Conservation (phyloP, 805 yeast species). For the Wickerhamiella nectarea region DNA sequence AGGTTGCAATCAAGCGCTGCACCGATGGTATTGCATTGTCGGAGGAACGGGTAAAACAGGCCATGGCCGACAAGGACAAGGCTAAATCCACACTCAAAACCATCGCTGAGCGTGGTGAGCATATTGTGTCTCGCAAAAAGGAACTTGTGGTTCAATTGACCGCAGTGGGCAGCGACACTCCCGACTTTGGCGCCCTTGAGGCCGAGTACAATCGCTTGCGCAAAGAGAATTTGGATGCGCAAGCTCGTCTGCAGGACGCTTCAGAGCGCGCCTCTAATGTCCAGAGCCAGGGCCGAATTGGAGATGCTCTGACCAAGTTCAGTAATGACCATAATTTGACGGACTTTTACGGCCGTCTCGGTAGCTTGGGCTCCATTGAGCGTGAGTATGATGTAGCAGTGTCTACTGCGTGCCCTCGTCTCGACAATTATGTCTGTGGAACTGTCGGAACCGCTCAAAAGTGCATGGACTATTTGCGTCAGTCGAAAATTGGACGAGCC, state of each 20-base stretch:
- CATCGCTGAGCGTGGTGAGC: slow-evolving; percentile 21
- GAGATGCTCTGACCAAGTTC: slow-evolving; percentile 53
- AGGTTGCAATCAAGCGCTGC: slow-evolving; percentile 50
- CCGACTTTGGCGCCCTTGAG: background rate
- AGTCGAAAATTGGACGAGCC: slow-evolving; percentile 76
- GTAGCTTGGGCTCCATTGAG: slow-evolving; percentile 85
- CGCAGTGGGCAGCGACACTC: slow-evolving; percentile 10
- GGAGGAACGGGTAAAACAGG: slow-evolving; percentile 36
- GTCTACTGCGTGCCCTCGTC: slow-evolving; percentile 84
- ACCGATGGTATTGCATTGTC: slow-evolving; percentile 46
- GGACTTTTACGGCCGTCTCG: slow-evolving; percentile 84
- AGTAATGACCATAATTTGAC: slow-evolving; percentile 67
- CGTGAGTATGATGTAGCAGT: slow-evolving; percentile 82
- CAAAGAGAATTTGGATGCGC: slow-evolving; percentile 27
- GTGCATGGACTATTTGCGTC: slow-evolving; percentile 71
- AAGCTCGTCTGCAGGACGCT: slow-evolving; percentile 41
- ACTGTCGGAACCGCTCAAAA: slow-evolving; percentile 54
- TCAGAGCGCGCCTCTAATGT: slow-evolving; percentile 39
- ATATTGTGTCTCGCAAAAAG: slow-evolving; percentile 30
- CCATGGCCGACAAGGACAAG: slow-evolving; percentile 34
- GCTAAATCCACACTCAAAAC: slow-evolving; percentile 37
- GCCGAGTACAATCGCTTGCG: background rate
- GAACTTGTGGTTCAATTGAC: slow-evolving; percentile 36
- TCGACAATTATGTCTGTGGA: slow-evolving; percentile 90
- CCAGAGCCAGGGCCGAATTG: slow-evolving; percentile 61